Conservation (phyloP, 345 rosid genomes). For the Camelina hispida region DNA sequence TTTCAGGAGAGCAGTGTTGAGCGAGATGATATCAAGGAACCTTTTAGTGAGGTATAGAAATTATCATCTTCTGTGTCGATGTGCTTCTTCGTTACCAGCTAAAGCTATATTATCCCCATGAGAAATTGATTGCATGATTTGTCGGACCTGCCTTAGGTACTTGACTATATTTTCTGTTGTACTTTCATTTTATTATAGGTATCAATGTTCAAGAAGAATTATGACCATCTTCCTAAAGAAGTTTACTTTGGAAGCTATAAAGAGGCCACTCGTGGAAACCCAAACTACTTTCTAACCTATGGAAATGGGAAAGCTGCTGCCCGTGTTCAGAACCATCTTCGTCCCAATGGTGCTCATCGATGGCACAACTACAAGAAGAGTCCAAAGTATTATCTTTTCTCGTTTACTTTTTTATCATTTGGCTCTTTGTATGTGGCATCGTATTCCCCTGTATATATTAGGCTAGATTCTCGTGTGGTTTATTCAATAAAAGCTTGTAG, state of each 20-base stretch:
- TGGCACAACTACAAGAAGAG: constrained; percentile 93
- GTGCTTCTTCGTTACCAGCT: too few relatives aligned
- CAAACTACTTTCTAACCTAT: constrained; percentile 88
- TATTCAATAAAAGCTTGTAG: constrained; percentile 11
- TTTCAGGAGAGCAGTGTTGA: constrained; percentile 95
- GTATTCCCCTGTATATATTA: constrained; percentile 5
- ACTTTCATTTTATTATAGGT: constrained; percentile 53
- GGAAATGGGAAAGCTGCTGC: constrained; percentile 99
- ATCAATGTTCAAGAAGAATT: constrained; percentile 94
- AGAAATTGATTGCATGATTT: not conserved
- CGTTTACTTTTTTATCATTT: constrained; percentile 25
- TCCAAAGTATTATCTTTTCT: constrained; percentile 58
- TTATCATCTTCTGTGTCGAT: not conserved
- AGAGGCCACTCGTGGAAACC: constrained; percentile 88
- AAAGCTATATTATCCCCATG: not conserved
- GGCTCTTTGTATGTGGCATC: not conserved
- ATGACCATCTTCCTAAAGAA: constrained; percentile 88
- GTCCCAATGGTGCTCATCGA: constrained; percentile 98
- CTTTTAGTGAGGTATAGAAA: constrained; percentile 78
- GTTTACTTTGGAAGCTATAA: constrained; percentile 85
- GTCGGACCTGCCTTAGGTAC: not conserved
- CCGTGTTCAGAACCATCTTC: constrained; percentile 87
- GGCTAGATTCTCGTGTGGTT: constrained; percentile 7
- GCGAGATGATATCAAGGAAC: constrained; percentile 84
- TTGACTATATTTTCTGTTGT: constrained; percentile 11